Percentiles rank a stretch among this genome's conserved stretches.
Conservation (phyloP, 2,329 filamentous ascomycete species). For the Trichoderma pleuroti region DNA sequence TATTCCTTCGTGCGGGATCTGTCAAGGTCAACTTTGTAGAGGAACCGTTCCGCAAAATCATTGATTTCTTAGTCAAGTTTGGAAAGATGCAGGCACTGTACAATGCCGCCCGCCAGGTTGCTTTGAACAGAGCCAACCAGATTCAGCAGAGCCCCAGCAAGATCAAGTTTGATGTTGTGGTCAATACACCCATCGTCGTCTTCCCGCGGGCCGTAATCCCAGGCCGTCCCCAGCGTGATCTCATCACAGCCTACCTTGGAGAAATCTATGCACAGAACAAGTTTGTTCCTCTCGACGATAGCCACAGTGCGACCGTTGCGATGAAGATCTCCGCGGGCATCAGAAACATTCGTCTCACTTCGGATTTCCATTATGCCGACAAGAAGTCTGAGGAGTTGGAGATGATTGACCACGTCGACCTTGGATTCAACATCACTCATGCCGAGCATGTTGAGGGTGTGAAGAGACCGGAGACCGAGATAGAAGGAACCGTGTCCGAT, state of each 20-base stretch:
- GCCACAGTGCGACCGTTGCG: conserved; percentile 66
- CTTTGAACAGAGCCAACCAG: conserved; percentile 88
- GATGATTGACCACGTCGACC: conserved; percentile 94
- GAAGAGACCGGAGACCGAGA: conserved; percentile 84
- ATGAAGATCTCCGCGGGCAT: conserved; percentile 92
- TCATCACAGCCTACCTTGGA: conserved; percentile 87
- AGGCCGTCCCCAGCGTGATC: conserved; percentile 69
- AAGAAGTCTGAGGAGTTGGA: conserved; percentile 79
- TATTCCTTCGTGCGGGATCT: conserved; percentile 86
- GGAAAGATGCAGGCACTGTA: conserved; percentile 99
- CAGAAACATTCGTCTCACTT: conserved; percentile 85
- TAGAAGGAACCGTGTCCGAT: conserved; percentile 88
- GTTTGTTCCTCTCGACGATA: conserved; percentile 80
- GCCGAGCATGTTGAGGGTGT: conserved; percentile 75
- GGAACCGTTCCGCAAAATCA: conserved; percentile 96
- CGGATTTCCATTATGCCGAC: conserved; percentile 76
- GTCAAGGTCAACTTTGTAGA: conserved; percentile 97
- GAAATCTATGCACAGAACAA: conserved; percentile 97
- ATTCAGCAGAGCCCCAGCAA: conserved; percentile 86
- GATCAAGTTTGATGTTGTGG: conserved; percentile 88
- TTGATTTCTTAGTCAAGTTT: conserved; percentile 97
- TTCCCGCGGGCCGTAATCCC: conserved; percentile 78
- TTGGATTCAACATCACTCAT: conserved; percentile 89
- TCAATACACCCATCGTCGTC: conserved; percentile 93
- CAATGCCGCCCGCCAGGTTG: conserved; percentile 92